Evolutionary conservation across 768 basidiomycete genomes (phyloP), one percentile per base, ranked within the genome.

Genomic region (Tulasnella sp.): DNA sequence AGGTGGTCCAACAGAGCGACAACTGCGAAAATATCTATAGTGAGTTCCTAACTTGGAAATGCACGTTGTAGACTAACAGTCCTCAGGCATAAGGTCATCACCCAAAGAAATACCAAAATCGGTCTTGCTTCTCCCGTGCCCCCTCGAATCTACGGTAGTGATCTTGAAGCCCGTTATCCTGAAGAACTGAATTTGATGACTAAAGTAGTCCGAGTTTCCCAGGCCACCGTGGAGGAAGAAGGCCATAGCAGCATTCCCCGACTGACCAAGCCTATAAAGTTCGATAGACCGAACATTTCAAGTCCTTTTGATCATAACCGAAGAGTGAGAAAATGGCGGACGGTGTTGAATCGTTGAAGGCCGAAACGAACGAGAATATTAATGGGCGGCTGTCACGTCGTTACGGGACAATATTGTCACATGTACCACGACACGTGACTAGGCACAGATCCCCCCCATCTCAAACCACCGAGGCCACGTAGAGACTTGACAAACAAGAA

Each of bases 151-250:
- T 12, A 73, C 49, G 5, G 49, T 71, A 4, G 38, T 29, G 19
- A 73, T 6, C 19, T 72, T 52, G 72, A 39, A 49, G 4, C 31
- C 58, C 58, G 25, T 49, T 42, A 31, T 31, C 4, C 29, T 11
- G 34, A 45, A 38, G 29, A 64, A 64, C 22, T 19, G 22, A n/a
- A 73, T 34, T 37, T 73, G 72, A 31, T 49, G 42, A 4, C 39
- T 42, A 22, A 73, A 73, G 49, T 73, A 73, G 52, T 73, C 72
- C 29, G 72, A 73, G 49, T 73, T 73, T 11, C 39, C 72, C 42
- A 73, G 36, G 8, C 72, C 72, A 22, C 72, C 72, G 52, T 73
- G 72, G 19, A 73, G 42, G 72, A 73, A 73, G 36, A 73, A 14
- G 49, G 22, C 22, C 22, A 22, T 22, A 49, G 49, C 11, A 49